Percentiles rank a stretch among this genome's conserved stretches.
phyloP scores from a whole-genome alignment of 305 asterid species.

The Fraxinus sp. region DNA sequence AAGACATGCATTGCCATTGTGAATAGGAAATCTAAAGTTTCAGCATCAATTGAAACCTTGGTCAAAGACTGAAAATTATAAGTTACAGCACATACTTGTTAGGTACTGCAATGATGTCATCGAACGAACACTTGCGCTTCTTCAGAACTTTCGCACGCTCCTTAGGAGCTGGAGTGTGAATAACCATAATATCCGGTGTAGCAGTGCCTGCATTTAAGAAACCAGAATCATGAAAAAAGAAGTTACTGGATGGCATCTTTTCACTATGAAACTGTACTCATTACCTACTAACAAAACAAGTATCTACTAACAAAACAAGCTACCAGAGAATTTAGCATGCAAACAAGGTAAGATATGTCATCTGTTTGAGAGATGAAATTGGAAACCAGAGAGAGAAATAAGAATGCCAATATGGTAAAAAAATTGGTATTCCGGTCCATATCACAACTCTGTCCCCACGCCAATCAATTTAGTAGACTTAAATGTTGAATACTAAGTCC shows the following conservation, averaged over 20 bases:
- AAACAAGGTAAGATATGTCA: background rate
- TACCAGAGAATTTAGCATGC: background rate
- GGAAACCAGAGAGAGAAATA: background rate
- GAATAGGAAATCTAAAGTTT: background rate
- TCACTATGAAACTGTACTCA: background rate
- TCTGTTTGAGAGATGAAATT: background rate
- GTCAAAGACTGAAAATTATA: background rate
- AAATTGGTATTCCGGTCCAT: conserved; percentile 4
- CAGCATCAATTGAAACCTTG: background rate
- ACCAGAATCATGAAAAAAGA: conserved; percentile 15
- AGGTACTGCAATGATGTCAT: conserved; percentile 41
- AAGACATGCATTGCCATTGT: background rate
- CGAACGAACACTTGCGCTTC: conserved; percentile 59
- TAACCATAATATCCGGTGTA: conserved; percentile 38
- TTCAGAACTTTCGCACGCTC: conserved; percentile 47
- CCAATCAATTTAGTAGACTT: conserved; percentile 1
- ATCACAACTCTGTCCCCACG: conserved; percentile 8
- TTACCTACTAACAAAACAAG: conserved; percentile 7
- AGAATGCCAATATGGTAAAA: background rate
- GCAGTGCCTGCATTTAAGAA: conserved; percentile 30
- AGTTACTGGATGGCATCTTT: background rate
- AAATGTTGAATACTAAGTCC: background rate
- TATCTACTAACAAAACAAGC: background rate
- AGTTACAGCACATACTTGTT: conserved; percentile 45
- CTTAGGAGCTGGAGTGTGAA: conserved; percentile 66